Base-by-base conservation (phyloP, 2,329 filamentous ascomycete genomes). In the Aspergillus caelatus region DNA sequence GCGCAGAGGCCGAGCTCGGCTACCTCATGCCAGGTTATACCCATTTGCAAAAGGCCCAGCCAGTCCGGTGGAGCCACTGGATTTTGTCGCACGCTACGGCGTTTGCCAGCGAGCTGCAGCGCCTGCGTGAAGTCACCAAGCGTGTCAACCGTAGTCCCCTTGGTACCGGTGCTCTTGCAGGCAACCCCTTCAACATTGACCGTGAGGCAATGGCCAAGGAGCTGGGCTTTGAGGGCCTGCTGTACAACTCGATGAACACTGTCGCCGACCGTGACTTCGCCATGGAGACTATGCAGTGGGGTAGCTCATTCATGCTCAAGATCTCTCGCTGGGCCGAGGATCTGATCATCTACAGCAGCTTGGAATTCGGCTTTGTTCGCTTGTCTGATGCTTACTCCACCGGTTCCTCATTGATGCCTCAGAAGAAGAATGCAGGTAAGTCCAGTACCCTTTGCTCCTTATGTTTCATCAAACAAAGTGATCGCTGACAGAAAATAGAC, bases 21-120 rank as follows among this genome's bases (percentile, higher is more conserved):
- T 84, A 87, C 67, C 77, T 96, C 72, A 95, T 96, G 91, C 93
- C 93, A 1, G 91, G 91, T 3, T 96, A 96, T 80, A 96, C 92
- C 16, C 93, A 96, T 78, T 81, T 95, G 41, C 93, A 96, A 80
- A 89, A 91, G 59, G 92, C 92, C 4, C 86, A 81, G 91, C 92
- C 92, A 1, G 88, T 96, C 69, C 84, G 91, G 65, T 96, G 90
- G 90, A 88, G 85, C 61, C 92, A 95, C 74, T 94, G 90, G 90
- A 83, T 96, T 74, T 80, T 96, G 67, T 90, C 89, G 55, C 89
- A 93, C 74, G 91, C 86, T 57, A 86, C 87, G 57, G 86, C 87
- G 36, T 94, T 96, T 73, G 82, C 86, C 16, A 83, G 83, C 43
- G 93, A 96, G 77, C 86, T 96, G 39, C 86, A 95, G 81, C 87